Conservation (phyloP, 169 alveolate genomes). For the Plasmodium blacklocki region DNA sequence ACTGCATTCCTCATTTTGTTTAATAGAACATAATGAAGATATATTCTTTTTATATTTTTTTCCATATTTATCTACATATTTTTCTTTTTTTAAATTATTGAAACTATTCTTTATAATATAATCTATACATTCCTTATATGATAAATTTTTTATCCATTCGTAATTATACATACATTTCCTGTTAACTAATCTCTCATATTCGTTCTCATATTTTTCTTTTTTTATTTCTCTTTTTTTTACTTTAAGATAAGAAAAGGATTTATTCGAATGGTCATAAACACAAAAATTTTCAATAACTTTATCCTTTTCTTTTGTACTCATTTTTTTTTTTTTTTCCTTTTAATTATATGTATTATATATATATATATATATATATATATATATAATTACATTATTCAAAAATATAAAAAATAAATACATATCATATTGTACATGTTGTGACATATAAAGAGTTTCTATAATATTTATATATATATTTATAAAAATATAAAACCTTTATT, state of each 20-base stretch:
- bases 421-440: no score
- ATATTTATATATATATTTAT: no score
- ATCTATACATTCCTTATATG: constrained; percentile 27
- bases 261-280: constrained; percentile 42
- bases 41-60: background rate
- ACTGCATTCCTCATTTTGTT: background rate
- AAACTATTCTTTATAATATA: constrained; percentile 1
- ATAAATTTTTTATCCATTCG: constrained; percentile 59
- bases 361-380: background rate
- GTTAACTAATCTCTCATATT: constrained; percentile 29
- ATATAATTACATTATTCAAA: background rate
- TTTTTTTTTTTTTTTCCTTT: background rate
- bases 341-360: background rate
- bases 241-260: constrained; percentile 40
- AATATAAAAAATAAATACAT: no score
- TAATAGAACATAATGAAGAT: background rate
- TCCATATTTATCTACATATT: background rate
- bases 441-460: no score
- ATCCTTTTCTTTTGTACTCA: background rate
- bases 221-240: background rate
- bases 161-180: constrained; percentile 20
- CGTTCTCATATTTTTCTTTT: constrained; percentile 7
- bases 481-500: no score
- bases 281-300: constrained; percentile 37
- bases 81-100: background rate